phyloP scores from a whole-genome alignment of 208 protist species.

The Wallacemonas sp. region DNA sequence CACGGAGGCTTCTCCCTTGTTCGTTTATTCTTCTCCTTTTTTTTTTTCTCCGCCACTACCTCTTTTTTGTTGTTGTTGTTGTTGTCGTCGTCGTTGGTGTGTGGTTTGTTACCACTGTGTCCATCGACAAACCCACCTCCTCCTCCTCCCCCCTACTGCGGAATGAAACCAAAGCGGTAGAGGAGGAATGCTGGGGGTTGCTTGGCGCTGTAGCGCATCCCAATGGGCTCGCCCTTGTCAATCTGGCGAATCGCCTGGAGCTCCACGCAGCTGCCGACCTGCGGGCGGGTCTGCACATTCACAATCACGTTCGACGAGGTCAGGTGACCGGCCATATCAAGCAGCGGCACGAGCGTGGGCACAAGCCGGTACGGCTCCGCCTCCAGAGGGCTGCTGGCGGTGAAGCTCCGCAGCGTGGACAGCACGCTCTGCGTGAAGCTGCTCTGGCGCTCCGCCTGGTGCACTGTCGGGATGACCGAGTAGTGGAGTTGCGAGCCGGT shows the following conservation, averaged over 20 bases:
- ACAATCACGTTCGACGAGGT: constrained; percentile 73
- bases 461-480: constrained; percentile 54
- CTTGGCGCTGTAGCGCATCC: constrained; percentile 71
- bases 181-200: constrained; percentile 66
- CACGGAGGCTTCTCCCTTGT: too few relatives aligned
- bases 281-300: constrained; percentile 48
- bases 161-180: constrained; percentile 85
- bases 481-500: constrained; percentile 63
- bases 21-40: too few relatives aligned
- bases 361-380: constrained; percentile 66
- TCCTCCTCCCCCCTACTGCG: too few relatives aligned
- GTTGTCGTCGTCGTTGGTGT: too few relatives aligned
- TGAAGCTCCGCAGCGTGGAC: constrained; percentile 30
- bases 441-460: constrained; percentile 50
- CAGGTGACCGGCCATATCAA: constrained; percentile 74
- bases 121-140: too few relatives aligned
- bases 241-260: constrained; percentile 69
- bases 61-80: too few relatives aligned
- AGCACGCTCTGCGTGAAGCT: constrained; percentile 21
- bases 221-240: constrained; percentile 67
- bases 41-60: too few relatives aligned
- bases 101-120: too few relatives aligned
- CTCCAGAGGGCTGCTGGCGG: constrained; percentile 32
- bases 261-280: constrained; percentile 63
- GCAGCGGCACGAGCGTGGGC: constrained; percentile 70